A percentile compares a stretch with the other conserved stretches of the same genome.
These are phyloP conservation scores for Daldinia bambusicola DNA, from an alignment of 495 filamentous ascomycete species.

Conservation along the genomic window DNA sequence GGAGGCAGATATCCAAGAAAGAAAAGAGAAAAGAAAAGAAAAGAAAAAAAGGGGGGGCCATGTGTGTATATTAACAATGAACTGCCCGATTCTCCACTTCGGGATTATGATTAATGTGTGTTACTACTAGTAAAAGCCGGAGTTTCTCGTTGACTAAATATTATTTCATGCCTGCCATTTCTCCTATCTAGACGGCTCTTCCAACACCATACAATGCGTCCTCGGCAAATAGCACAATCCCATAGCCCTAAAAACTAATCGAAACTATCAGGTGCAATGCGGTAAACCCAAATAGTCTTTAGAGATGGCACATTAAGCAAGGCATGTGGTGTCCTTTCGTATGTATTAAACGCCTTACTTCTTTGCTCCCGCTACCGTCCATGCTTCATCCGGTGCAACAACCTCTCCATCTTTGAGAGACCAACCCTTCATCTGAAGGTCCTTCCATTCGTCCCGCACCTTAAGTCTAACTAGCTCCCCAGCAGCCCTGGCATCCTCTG, in stretches of 20 bases:
- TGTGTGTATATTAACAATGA: constrained; percentile 43
- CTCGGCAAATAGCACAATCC: background rate
- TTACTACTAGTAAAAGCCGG: constrained; percentile 32
- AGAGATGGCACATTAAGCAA: background rate
- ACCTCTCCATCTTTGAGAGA: constrained; percentile 61
- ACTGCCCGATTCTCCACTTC: constrained; percentile 48
- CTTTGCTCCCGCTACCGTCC: constrained; percentile 25
- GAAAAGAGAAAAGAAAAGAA: too few species aligned
- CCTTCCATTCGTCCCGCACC: constrained; percentile 71
- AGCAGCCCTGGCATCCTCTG: constrained; percentile 87
- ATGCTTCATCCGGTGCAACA: constrained; percentile 53
- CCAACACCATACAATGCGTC: background rate
- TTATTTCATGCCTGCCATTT: constrained; percentile 11
- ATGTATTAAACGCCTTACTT: constrained; percentile 1
- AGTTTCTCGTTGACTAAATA: background rate
- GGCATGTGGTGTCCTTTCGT: background rate
- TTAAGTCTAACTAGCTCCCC: constrained; percentile 82
- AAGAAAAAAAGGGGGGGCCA: background rate
- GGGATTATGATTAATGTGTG: constrained; percentile 47
- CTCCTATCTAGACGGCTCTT: background rate
- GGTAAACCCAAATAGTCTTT: background rate
- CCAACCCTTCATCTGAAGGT: constrained; percentile 73
- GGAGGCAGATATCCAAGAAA: background rate
- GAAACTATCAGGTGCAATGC: constrained; percentile 1
- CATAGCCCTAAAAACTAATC: background rate